These are phyloP conservation scores for Coprinopsis marcescibilis DNA, from an alignment of 768 basidiomycete species.

Conservation along the genomic window DNA sequence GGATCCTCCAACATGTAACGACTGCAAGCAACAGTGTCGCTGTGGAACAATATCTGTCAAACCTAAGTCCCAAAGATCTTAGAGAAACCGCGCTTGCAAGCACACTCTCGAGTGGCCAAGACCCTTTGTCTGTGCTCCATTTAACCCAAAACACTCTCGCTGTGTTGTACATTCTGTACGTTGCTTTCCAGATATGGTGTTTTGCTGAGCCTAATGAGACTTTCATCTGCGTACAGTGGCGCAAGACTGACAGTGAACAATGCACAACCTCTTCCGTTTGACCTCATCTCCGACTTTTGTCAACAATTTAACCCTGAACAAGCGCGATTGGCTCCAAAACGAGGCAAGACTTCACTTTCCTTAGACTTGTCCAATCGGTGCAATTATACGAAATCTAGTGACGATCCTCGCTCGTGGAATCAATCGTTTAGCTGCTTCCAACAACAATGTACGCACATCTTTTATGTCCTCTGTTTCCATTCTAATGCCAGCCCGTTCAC, in stretches of 20 bases:
- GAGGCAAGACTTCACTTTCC: constrained; percentile 34
- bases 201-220: no score
- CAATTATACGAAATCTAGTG: constrained; percentile 34
- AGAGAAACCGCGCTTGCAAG: constrained; percentile 53
- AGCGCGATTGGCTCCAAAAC: constrained; percentile 63
- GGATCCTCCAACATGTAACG: constrained; percentile 8
- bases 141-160: constrained; percentile 54
- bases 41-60: constrained; percentile 3
- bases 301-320: constrained; percentile 54
- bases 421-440: constrained; percentile 37
- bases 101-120: constrained; percentile 51
- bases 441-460: constrained; percentile 42
- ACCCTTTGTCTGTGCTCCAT: constrained; percentile 60
- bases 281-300: constrained; percentile 54
- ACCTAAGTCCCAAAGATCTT: constrained; percentile 45
- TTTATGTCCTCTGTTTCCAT: not conserved
- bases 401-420: constrained; percentile 64
- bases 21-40: not conserved
- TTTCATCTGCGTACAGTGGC: constrained; percentile 33
- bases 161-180: constrained; percentile 69
- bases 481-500: no score
- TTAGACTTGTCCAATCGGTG: not conserved
- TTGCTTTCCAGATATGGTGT: no score
- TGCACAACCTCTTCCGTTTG: constrained; percentile 35
- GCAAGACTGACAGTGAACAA: constrained; percentile 45